Conservation (phyloP, 495 filamentous ascomycete genomes). For the Penicillium paradoxum region DNA sequence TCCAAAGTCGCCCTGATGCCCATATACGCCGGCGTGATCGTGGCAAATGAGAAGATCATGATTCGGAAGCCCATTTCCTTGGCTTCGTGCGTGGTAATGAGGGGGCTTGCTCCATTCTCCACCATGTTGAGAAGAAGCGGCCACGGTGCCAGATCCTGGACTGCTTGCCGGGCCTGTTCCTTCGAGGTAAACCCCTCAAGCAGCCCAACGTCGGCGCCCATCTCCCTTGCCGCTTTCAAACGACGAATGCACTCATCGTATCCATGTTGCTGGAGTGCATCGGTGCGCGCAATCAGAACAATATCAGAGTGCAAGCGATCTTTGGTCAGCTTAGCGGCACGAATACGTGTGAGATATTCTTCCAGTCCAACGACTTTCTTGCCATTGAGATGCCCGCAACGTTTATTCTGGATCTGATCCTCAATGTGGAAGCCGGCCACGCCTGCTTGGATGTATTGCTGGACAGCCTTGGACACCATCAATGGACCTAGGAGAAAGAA, state of each 20-base stretch:
- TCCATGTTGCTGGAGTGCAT: conserved; percentile 58
- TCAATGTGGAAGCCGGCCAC: conserved; percentile 69
- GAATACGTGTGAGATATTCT: conserved; percentile 53
- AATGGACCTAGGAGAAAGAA: conserved; percentile 40
- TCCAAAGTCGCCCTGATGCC: conserved; percentile 44
- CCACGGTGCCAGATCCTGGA: conserved; percentile 51
- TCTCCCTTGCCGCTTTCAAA: conserved; percentile 49
- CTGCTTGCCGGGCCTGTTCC: conserved; percentile 48
- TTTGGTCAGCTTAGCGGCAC: conserved; percentile 46
- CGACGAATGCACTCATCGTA: conserved; percentile 57
- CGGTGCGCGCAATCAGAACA: conserved; percentile 65
- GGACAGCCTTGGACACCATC: conserved; percentile 59
- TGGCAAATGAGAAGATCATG: conserved; percentile 56
- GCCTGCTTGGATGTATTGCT: conserved; percentile 60
- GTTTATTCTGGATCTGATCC: conserved; percentile 64
- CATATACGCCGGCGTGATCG: conserved; percentile 47
- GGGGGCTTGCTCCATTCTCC: conserved; percentile 53
- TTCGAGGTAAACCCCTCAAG: conserved; percentile 58
- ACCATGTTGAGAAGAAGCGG: conserved; percentile 63
- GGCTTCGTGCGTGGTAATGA: conserved; percentile 53
- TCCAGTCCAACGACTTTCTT: conserved; percentile 55
- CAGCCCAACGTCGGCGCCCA: conserved; percentile 60
- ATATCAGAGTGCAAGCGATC: conserved; percentile 51
- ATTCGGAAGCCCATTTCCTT: conserved; percentile 58
- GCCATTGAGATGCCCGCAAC: conserved; percentile 56